Evolutionary conservation across 2,329 filamentous ascomycete species (phyloP), one percentile per base, ranked within the genome.

Genomic region (Plenodomus biglobosus): DNA sequence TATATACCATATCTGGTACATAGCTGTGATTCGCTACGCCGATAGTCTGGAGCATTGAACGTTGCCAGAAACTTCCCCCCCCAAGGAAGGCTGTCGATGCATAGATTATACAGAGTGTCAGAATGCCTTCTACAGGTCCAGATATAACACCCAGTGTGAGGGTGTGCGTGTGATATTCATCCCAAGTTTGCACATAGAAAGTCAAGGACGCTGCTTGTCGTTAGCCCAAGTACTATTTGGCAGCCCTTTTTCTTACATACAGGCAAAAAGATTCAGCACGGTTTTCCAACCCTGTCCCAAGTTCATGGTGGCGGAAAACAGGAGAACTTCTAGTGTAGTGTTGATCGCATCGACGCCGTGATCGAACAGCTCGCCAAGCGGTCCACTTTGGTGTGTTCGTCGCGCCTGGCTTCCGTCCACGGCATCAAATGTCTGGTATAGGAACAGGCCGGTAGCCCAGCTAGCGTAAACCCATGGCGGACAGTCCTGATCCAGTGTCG

Each of bases 151-250:
- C 94, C 5, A 99, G 83, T 1, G 91, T 96, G 40, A 99, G 82
- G 2, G 92, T 94, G 73, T 96, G 92, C 42, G 94, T 99, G 76
- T 97, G 92, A 75, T 97, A 99, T 72, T 97, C 94, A 68, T 99
- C 94, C 94, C 94, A 99, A 27, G 94, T 97, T 72, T 97, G 94
- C 36, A 97, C 87, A 73, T 97, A 97, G 74, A 99, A 99, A n/a
- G 94, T 96, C 63, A 95, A 79, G 50, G 92, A 84, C 6, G 88
- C 87, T 90, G 52, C 7, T 11, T 11, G n/a, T 15, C 16, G 45
- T 61, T 40, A 61, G 46, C 30, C 4, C 19, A 37, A 8, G 16
- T 3, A 5, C 13, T 16, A 8, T 37, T 3, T 4, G 8, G 7
- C 27, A 15, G 13, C 27, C 13, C 6, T 4, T 8, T 37, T 4